Base-by-base conservation (phyloP, 495 filamentous ascomycete genomes). In the Penicillium subrubescens region DNA sequence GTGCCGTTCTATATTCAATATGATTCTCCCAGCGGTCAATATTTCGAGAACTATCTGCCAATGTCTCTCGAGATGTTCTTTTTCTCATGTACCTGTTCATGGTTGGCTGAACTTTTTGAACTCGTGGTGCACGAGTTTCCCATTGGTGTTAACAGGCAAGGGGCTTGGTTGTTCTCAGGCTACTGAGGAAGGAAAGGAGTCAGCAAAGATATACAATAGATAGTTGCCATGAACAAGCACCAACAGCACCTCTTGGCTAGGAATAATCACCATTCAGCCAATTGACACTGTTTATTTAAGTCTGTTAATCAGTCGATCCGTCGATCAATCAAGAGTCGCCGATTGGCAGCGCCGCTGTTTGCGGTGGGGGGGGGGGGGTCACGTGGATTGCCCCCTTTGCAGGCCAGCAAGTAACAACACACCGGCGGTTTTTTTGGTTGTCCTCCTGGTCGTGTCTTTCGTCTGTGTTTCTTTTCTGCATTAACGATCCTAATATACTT, bases 321-420 rank as follows among this genome's bases (percentile, higher is more conserved):
- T 29, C 25, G 31, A 33, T 53, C 52, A 37, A 56, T 37, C 53
- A 56, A 23, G 3, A 31, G 8, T 12, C 17, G 53, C 33, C 19
- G 55, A 58, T 58, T 31, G 21, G 37, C 37, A 41, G 21, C 17
- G 11, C 5, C 3, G n/a, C 44, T 31, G 59, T 46, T 60, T 60
- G 19, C 59, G 46, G 46, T 60, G 59, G 31, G 44, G 46, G 58
- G 29, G 44, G n/a, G n/a, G n/a, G 46, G 11, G 34, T 60, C 59
- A 60, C 59, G 59, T 60, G 59, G 33, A 39, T 56, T 6, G 51
- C 59, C 59, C 58, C 59, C 59, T 60, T 60, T 60, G 59, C 59
- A 53, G 46, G 31, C 19, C 43, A 19, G 5, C 31, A 14, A 29
- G 59, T 31, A 43, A 31, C 19, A 59, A 60, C 59, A 60, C 43